Percentiles rank a stretch among this genome's conserved stretches.
Evolutionary conservation across 331 rosid genomes (phyloP).

Genomic region (Phaseolus coccineus): DNA sequence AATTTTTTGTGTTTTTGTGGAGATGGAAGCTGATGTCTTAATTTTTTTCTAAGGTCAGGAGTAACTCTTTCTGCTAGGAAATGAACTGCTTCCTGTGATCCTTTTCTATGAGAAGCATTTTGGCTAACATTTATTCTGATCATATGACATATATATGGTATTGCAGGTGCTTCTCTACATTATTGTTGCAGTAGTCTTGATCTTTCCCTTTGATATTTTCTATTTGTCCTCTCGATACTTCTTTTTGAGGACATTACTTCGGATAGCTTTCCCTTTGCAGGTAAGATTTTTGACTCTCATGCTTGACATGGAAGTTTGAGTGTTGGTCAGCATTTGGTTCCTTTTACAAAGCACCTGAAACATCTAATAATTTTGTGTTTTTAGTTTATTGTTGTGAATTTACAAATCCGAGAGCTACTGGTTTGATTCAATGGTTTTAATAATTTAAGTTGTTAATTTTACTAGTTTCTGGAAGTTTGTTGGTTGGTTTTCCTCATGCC

Average conservation of each 20-base stretch:
- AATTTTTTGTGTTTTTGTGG: background rate
- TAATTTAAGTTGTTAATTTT: slow-evolving; percentile 30
- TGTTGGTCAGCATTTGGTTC: slow-evolving; percentile 35
- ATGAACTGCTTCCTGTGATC: slow-evolving; percentile 35
- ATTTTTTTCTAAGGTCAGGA: slow-evolving; percentile 23
- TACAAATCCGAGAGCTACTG: slow-evolving; percentile 15
- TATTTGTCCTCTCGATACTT: slow-evolving; percentile 90
- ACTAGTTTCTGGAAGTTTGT: slow-evolving; percentile 22
- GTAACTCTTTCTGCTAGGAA: slow-evolving; percentile 29
- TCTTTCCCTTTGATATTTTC: slow-evolving; percentile 96
- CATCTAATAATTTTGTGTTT: slow-evolving; percentile 21
- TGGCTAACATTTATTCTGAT: slow-evolving; percentile 45
- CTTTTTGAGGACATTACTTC: slow-evolving; percentile 87
- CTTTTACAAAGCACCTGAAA: slow-evolving; percentile 28
- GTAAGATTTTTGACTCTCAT: slow-evolving; percentile 58
- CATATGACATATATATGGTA: slow-evolving; percentile 35
- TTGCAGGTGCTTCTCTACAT: slow-evolving; percentile 95
- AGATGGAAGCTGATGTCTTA: slow-evolving; percentile 35
- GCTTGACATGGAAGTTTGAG: slow-evolving; percentile 28
- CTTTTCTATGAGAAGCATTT: slow-evolving; percentile 30
- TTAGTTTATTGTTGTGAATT: slow-evolving; percentile 6
- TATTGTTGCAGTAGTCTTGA: slow-evolving; percentile 69
- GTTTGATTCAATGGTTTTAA: slow-evolving; percentile 39
- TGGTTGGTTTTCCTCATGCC: slow-evolving; percentile 32
- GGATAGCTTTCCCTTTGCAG: slow-evolving; percentile 91